Conservation (phyloP, 805 yeast genomes). For the Jamesozyma lodderae region DNA sequence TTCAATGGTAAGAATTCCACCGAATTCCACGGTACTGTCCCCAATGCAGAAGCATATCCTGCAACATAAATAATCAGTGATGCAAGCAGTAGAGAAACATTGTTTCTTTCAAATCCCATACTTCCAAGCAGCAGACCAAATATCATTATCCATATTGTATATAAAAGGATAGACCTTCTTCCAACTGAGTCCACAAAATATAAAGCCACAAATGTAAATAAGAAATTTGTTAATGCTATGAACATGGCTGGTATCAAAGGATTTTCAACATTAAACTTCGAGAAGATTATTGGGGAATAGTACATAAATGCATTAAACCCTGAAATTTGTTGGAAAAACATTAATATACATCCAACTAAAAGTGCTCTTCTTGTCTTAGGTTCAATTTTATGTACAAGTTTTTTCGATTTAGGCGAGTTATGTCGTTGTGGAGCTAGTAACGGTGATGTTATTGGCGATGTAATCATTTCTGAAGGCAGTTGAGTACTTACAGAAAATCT, state of each 20-base stretch:
- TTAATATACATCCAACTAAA: conserved; percentile 41
- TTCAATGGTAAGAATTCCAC: conserved; percentile 38
- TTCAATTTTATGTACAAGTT: conserved; percentile 18
- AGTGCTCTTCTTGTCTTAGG: conserved; percentile 33
- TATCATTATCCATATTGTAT: conserved; percentile 35
- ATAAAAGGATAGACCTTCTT: conserved; percentile 35
- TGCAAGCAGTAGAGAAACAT: conserved; percentile 18
- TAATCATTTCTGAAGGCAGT: too few relatives aligned
- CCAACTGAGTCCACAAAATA: conserved; percentile 44
- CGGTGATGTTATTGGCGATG: too few relatives aligned
- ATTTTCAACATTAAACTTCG: conserved; percentile 41
- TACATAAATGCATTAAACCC: conserved; percentile 59
- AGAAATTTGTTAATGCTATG: conserved; percentile 47
- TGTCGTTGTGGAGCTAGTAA: neutral
- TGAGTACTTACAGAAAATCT: too few relatives aligned
- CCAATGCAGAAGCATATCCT: conserved; percentile 36
- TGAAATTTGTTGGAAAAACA: conserved; percentile 51
- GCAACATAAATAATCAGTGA: conserved; percentile 34
- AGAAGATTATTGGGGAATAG: conserved; percentile 50
- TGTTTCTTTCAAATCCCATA: conserved; percentile 21
- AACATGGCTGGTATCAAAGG: conserved; percentile 49
- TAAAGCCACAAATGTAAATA: conserved; percentile 46
- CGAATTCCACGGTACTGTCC: conserved; percentile 38
- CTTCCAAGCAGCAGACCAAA: conserved; percentile 29
- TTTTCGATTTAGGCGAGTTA: neutral